Percentiles rank a stretch among this genome's conserved stretches.
Conservation (phyloP, 176 grass and related monocot species). For the Poa pratensis region DNA sequence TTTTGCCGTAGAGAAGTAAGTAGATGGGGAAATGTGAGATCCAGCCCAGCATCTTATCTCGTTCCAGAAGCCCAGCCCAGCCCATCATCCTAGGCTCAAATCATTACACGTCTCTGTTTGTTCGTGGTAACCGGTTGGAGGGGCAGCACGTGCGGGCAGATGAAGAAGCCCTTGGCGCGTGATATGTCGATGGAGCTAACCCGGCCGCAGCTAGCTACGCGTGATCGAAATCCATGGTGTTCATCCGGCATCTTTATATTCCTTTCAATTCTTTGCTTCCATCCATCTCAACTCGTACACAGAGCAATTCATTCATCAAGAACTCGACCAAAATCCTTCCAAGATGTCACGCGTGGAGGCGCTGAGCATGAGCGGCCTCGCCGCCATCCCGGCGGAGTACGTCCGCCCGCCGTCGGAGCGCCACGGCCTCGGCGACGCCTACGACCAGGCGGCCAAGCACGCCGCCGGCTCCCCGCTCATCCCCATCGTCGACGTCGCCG, state of each 20-base stretch:
- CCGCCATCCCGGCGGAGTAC: conserved; percentile 77
- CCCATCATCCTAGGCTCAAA: not conserved
- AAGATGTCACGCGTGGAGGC: conserved; percentile 60
- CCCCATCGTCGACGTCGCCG: conserved; percentile 72
- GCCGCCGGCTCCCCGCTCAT: conserved; percentile 39
- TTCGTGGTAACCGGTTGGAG: too few relatives aligned
- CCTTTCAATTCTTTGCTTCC: not conserved
- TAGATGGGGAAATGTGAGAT: too few relatives aligned
- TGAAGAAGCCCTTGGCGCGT: not conserved
- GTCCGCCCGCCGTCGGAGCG: conserved; percentile 75
- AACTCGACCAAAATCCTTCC: not conserved
- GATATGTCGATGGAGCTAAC: not conserved
- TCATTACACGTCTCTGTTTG: too few relatives aligned
- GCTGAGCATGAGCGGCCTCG: conserved; percentile 57
- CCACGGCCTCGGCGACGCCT: conserved; percentile 71
- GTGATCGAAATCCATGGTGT: too few relatives aligned
- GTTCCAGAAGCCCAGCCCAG: not conserved
- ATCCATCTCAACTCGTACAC: not conserved
- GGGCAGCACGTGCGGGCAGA: not conserved
- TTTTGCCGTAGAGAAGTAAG: too few relatives aligned
- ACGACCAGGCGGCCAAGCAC: conserved; percentile 40
- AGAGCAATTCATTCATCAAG: not conserved
- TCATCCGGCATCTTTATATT: not conserved
- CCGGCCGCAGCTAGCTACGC: too few relatives aligned
- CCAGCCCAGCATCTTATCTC: too few relatives aligned